Conservation (phyloP, 1,139 yeast genomes). For the Wickerhamomyces sp. region DNA sequence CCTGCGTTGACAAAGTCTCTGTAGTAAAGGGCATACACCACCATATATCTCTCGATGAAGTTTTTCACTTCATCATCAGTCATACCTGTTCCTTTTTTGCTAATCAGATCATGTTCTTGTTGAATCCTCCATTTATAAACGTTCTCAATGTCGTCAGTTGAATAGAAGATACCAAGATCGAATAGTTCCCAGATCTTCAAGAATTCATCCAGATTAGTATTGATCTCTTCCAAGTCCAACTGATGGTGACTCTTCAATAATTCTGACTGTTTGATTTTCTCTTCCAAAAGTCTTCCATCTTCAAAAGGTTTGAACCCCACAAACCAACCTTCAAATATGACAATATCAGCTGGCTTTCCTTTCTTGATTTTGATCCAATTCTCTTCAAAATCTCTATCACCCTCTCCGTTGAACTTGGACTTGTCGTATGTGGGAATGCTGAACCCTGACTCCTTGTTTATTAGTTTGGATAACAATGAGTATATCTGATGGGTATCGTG, state of each 20-base stretch:
- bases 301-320: conserved; percentile 59
- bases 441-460: conserved; percentile 25
- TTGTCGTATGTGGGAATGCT: conserved; percentile 75
- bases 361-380: conserved; percentile 34
- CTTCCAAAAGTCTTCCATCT: conserved; percentile 26
- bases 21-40: conserved; percentile 71
- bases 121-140: conserved; percentile 79
- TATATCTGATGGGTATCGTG: conserved; percentile 55
- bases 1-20: conserved; percentile 33
- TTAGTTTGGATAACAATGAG: conserved; percentile 25
- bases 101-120: conserved; percentile 72
- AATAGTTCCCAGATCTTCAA: conserved; percentile 51
- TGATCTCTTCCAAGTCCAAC: conserved; percentile 37
- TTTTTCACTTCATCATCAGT: conserved; percentile 55
- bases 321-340: conserved; percentile 94
- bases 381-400: conserved; percentile 53
- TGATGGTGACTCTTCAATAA: conserved; percentile 20
- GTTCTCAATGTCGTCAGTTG: conserved; percentile 52
- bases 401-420: conserved; percentile 64
- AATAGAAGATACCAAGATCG: conserved; percentile 57
- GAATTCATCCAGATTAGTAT: conserved; percentile 46
- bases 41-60: conserved; percentile 85
- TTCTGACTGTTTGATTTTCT: conserved; percentile 6
- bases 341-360: conserved; percentile 45
- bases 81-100: conserved; percentile 66